These are phyloP conservation scores for Diaporthe citrichinensis DNA, from an alignment of 2,329 filamentous ascomycete species.

Conservation along the genomic window DNA sequence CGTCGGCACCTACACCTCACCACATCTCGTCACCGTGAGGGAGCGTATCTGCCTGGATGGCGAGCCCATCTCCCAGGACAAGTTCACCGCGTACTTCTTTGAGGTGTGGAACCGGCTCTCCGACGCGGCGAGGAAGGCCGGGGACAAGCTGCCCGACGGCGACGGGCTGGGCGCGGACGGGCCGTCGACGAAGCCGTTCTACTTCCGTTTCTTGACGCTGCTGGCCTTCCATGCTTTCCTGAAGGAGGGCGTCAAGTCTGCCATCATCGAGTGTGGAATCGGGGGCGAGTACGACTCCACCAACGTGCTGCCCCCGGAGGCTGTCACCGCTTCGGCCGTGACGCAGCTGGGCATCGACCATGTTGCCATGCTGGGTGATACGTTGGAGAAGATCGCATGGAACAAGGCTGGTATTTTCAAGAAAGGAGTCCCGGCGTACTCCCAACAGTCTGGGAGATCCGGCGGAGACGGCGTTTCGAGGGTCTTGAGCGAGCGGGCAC, in stretches of 20 bases:
- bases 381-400: constrained; percentile 87
- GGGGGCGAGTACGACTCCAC: constrained; percentile 95
- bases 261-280: constrained; percentile 93
- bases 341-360: constrained; percentile 90
- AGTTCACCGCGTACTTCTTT: constrained; percentile 85
- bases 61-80: constrained; percentile 74
- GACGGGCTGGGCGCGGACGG: constrained; percentile 66
- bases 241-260: constrained; percentile 79
- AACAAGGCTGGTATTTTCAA: constrained; percentile 94
- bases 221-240: constrained; percentile 90
- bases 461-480: constrained; percentile 45
- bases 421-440: constrained; percentile 72
- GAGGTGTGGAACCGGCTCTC: constrained; percentile 81
- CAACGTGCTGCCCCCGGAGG: constrained; percentile 77
- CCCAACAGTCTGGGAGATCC: constrained; percentile 61
- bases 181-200: constrained; percentile 82
- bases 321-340: constrained; percentile 80
- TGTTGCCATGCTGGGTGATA: constrained; percentile 82
- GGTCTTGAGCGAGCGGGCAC: constrained; percentile 62
- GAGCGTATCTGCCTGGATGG: constrained; percentile 89
- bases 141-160: constrained; percentile 53
- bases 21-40: constrained; percentile 85
- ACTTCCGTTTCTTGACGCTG: constrained; percentile 92
- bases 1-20: constrained; percentile 87
- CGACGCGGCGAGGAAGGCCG: constrained; percentile 53